phyloP scores from a whole-genome alignment of 305 asterid species.

The Nicotiana rustica region DNA sequence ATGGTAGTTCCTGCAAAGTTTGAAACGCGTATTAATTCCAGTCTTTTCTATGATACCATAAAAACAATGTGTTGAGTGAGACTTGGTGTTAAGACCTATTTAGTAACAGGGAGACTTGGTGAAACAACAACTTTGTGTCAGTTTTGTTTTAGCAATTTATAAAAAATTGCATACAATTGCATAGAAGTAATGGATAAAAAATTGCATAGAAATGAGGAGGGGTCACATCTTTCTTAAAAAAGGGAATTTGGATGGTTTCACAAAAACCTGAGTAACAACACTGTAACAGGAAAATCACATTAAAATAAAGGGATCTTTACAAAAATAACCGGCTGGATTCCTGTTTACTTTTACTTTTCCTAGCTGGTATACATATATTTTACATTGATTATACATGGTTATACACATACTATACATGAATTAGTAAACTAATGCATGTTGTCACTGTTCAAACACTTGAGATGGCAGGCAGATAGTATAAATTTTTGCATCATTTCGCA shows the following conservation, averaged over 20 bases:
- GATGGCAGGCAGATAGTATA: background rate
- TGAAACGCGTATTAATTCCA: background rate
- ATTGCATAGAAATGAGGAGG: background rate
- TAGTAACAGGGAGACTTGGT: background rate
- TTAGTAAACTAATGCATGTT: background rate
- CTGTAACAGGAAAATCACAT: background rate
- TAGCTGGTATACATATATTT: too few species aligned
- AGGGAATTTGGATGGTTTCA: background rate
- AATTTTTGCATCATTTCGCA: background rate
- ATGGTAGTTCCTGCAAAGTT: constrained; percentile 59
- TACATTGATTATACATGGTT: too few species aligned
- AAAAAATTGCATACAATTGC: background rate
- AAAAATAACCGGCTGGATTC: too few species aligned
- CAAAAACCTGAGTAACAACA: background rate
- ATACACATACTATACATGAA: too few species aligned
- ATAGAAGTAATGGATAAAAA: background rate
- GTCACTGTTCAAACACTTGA: background rate
- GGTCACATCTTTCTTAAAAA: background rate
- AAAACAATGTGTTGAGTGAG: background rate
- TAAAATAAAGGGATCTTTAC: too few species aligned
- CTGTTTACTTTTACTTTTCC: too few species aligned
- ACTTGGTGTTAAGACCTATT: background rate
- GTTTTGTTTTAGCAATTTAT: background rate
- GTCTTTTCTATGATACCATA: background rate
- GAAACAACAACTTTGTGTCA: background rate